Evolutionary conservation across 768 basidiomycete genomes (phyloP), one percentile per base, ranked within the genome.

Genomic region (Exsudoporus frostii): DNA sequence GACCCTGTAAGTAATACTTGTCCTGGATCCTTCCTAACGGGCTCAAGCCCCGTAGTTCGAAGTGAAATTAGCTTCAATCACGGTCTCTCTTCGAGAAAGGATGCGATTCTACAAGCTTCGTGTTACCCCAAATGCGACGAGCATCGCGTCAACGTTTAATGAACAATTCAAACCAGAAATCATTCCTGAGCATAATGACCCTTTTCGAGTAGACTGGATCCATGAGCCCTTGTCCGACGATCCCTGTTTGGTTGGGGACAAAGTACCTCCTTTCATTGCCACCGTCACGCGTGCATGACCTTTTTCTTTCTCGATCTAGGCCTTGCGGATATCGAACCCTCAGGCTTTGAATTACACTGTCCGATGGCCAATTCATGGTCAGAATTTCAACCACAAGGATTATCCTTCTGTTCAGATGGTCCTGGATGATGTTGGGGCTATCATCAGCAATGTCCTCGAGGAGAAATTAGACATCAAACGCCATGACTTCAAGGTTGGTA

Each of bases 21-120:
- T 34, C 11, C 2, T 34, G 25, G 11, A 37, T 52, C 38, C 15
- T 34, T 30, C 19, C 14, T 24, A 13, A 29, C 29, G 11, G 13
- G 38, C 48, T 63, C 40, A 62, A 45, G 24, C 8, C 32, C 30
- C 47, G 13, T 48, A 91, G 89, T 88, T 92, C 53, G 84, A 90
- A 54, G 77, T 79, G 22, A 92, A 92, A 64, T 78, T 96, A 25
- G 77, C 84, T 4, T 82, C 83, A 5, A 84, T 91, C 19, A 79
- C 80, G 1, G 70, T 82, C 37, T 90, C 90, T 4, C 76, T 92
- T 38, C 82, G 88, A 24, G 90, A 91, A 49, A 76, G 90, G 48
- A 91, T 92, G 90, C 79, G 84, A 29, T 92, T 92, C 66, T 92
- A 92, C 71, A 91, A 91, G 68, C 75, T 91, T 51, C 80, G 79